phyloP scores from a whole-genome alignment of 495 filamentous ascomycete species.

The Pyrenopolyporus hunteri region DNA sequence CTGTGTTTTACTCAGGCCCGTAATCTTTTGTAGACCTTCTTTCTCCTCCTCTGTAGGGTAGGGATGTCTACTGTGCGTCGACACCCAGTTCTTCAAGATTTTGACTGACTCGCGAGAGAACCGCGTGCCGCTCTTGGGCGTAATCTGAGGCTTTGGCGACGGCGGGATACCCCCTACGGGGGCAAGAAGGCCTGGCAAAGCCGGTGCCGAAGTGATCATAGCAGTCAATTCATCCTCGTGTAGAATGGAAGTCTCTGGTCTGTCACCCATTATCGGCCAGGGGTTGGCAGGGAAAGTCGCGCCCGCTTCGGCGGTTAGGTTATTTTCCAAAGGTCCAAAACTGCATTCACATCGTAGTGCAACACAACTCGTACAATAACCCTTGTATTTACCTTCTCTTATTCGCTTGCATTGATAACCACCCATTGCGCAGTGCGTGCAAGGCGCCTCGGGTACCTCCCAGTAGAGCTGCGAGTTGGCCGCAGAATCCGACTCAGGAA shows the following conservation, averaged over 20 bases:
- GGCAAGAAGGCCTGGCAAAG: constrained; percentile 56
- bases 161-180: constrained; percentile 46
- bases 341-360: constrained; percentile 77
- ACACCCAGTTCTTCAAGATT: constrained; percentile 78
- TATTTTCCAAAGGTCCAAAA: constrained; percentile 54
- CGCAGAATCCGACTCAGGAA: constrained; percentile 23
- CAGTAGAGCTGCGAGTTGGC: constrained; percentile 45
- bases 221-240: constrained; percentile 56
- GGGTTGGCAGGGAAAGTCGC: constrained; percentile 51
- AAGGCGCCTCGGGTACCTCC: constrained; percentile 57
- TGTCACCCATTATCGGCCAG: constrained; percentile 54
- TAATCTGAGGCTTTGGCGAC: constrained; percentile 24
- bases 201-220: constrained; percentile 49
- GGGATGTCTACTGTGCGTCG: constrained; percentile 73
- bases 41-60: constrained; percentile 85
- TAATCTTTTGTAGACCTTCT: constrained; percentile 70
- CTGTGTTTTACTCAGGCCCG: constrained; percentile 75
- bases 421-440: constrained; percentile 71
- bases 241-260: constrained; percentile 49
- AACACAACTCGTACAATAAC: constrained; percentile 78
- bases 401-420: constrained; percentile 78
- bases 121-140: constrained; percentile 60
- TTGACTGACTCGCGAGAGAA: constrained; percentile 76
- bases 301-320: constrained; percentile 30
- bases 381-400: constrained; percentile 68